Percentiles rank a stretch among this genome's conserved stretches.
These are phyloP conservation scores for Trichoderma koningiopsis DNA, from an alignment of 2,329 filamentous ascomycete species.

Conservation along the genomic window DNA sequence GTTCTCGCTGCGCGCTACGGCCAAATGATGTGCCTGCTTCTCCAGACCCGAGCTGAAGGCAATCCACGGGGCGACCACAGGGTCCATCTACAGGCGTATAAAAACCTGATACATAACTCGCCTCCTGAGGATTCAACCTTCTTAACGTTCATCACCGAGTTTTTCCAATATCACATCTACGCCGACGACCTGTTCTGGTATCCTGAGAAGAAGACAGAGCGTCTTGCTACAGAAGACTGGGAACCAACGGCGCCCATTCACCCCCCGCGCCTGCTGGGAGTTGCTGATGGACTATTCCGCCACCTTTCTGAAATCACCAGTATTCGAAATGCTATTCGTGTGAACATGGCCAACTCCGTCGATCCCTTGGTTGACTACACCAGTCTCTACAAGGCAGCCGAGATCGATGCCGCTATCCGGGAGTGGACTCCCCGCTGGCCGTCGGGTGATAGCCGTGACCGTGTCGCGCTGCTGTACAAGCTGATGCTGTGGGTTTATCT, in stretches of 20 bases:
- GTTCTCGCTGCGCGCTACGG: slow-evolving; percentile 59
- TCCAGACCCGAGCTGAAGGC: slow-evolving; percentile 61
- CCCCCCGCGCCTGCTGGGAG: slow-evolving; percentile 68
- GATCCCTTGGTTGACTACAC: slow-evolving; percentile 74
- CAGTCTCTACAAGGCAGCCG: slow-evolving; percentile 70
- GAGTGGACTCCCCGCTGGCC: slow-evolving; percentile 71
- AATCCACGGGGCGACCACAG: slow-evolving; percentile 69
- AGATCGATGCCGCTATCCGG: slow-evolving; percentile 73
- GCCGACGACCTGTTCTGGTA: slow-evolving; percentile 63
- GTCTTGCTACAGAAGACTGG: slow-evolving; percentile 50
- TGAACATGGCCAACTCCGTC: slow-evolving; percentile 60
- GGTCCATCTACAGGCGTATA: slow-evolving; percentile 76
- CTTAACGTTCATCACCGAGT: slow-evolving; percentile 65
- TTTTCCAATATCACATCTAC: slow-evolving; percentile 81
- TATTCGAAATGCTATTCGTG: slow-evolving; percentile 73
- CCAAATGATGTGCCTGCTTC: slow-evolving; percentile 63
- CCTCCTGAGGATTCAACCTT: slow-evolving; percentile 69
- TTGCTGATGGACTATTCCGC: slow-evolving; percentile 78
- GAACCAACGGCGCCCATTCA: slow-evolving; percentile 46
- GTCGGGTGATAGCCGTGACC: slow-evolving; percentile 57
- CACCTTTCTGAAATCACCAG: slow-evolving; percentile 78
- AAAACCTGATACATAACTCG: slow-evolving; percentile 65
- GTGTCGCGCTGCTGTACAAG: slow-evolving; percentile 61
- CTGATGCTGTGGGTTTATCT: slow-evolving; percentile 69
- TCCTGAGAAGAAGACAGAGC: slow-evolving; percentile 42